A percentile compares a stretch with the other conserved stretches of the same genome.
Conservation (phyloP, 441 rosid species). For the Hura crepitans region DNA sequence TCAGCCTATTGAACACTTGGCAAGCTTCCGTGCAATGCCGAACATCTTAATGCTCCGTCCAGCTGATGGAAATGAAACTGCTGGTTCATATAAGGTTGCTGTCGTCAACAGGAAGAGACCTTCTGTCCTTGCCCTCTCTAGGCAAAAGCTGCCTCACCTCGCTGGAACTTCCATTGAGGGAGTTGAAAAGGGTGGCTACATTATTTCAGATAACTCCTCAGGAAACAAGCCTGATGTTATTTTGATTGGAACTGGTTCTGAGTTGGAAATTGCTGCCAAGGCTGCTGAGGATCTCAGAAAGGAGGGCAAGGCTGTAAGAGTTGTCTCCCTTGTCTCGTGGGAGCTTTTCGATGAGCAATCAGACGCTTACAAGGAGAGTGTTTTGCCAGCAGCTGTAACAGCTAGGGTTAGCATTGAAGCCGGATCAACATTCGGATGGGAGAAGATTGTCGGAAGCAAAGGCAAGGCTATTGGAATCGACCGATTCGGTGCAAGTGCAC, state of each 20-base stretch:
- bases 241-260: conserved; percentile 84
- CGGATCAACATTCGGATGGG: conserved; percentile 87
- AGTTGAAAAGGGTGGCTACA: conserved; percentile 78
- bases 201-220: conserved; percentile 67
- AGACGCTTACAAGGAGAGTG: conserved; percentile 76
- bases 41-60: conserved; percentile 85
- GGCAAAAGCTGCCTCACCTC: conserved; percentile 79
- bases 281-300: conserved; percentile 73
- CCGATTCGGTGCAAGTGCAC: conserved; percentile 83
- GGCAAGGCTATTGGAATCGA: conserved; percentile 82
- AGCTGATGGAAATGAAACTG: conserved; percentile 87
- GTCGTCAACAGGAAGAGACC: conserved; percentile 67
- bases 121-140: conserved; percentile 70
- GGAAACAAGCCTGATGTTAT: conserved; percentile 77
- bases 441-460: conserved; percentile 58
- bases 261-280: conserved; percentile 66
- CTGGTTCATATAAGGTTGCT: conserved; percentile 79
- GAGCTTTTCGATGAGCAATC: conserved; percentile 75
- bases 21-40: conserved; percentile 97
- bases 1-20: conserved; percentile 88
- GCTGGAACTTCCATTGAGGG: conserved; percentile 79
- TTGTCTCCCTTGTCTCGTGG: conserved; percentile 81
- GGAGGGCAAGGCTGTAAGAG: conserved; percentile 76
- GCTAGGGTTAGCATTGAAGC: conserved; percentile 88
- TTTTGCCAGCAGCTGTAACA: conserved; percentile 60